Base-by-base conservation (phyloP, 2,329 filamentous ascomycete species). In the Geoglossum cookeanum region DNA sequence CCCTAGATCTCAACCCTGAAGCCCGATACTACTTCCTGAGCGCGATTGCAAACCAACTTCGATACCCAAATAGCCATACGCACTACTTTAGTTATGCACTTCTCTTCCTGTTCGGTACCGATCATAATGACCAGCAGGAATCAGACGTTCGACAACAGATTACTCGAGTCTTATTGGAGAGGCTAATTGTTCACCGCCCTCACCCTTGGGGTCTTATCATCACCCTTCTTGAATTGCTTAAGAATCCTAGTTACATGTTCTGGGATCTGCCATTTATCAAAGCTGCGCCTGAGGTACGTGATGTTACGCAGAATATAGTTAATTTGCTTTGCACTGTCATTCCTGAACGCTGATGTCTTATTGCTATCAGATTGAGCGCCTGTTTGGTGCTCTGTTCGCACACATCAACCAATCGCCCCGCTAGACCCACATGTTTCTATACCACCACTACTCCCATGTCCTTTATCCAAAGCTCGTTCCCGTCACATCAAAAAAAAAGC, bases 171-270 rank as follows among this genome's bases (percentile, higher is more conserved):
- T 74, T 98, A 51, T 75, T 96, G 42, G 92, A 98, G 75, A 81
- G 92, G 54, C 75, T 96, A 52, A 80, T 94, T 59, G 85, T 88
- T 27, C 88, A 87, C 68, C 88, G 90, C 72, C 91, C 91, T 56
- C 91, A 97, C 68, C 91, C 94, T 17, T 97, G 91, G 91, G 94
- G 94, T 11, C 74, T 98, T 48, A 83, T 96, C 67, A 83, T 90
- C 61, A 91, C 89, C 39, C 78, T 94, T 60, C 74, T 92, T 61
- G 92, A 97, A 72, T 78, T 98, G 58, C 76, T 94, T 63, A 94
- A 94, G 75, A 96, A 94, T 68, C 83, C 86, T 57, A 87, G 83
- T 66, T 94, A 91, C 69, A 82, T 82, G 66, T 94, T 98, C 75
- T 97, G 94, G 74, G 87, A 92, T 55, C 76, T 95, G 62, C 86